Conservation (phyloP, 306 rosid genomes). For the Dalbergia cultrata region DNA sequence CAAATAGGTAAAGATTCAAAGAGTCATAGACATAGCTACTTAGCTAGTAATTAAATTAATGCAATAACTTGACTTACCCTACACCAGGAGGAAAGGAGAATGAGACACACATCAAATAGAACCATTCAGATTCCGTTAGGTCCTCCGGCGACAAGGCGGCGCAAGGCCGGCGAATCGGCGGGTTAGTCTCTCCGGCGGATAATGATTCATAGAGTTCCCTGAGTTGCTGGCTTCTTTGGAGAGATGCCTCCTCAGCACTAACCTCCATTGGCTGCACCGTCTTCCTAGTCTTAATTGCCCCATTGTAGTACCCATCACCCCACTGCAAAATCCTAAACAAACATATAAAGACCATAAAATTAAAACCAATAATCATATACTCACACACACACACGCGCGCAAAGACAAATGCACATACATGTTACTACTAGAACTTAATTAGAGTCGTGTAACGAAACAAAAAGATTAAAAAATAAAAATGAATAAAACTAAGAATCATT, state of each 20-base stretch:
- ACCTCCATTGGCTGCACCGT: slow-evolving; percentile 96
- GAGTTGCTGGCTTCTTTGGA: slow-evolving; percentile 94
- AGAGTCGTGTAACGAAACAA: background rate
- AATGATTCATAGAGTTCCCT: slow-evolving; percentile 87
- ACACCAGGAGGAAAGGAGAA: slow-evolving; percentile 88
- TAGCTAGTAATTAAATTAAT: background rate
- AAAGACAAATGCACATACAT: background rate
- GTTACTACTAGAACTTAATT: background rate
- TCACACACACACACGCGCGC: too few species aligned
- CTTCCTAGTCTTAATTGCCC: slow-evolving; percentile 93
- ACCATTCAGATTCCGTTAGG: slow-evolving; percentile 96
- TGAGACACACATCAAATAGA: slow-evolving; percentile 96
- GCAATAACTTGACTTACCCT: slow-evolving; percentile 65
- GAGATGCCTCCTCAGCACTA: slow-evolving; percentile 75
- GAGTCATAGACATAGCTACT: background rate
- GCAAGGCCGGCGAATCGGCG: slow-evolving; percentile 78
- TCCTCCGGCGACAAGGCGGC: slow-evolving; percentile 97
- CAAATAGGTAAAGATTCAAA: background rate
- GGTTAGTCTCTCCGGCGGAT: slow-evolving; percentile 82
- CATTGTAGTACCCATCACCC: slow-evolving; percentile 97
- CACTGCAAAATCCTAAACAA: slow-evolving; percentile 74
- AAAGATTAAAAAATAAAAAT: too few species aligned
- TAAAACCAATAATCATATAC: background rate
- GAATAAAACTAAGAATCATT: background rate
- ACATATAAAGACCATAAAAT: background rate